A percentile compares a stretch with the other conserved stretches of the same genome.
phyloP scores from a whole-genome alignment of 2,329 filamentous ascomycete species.

The Ceratocystis colombiana region DNA sequence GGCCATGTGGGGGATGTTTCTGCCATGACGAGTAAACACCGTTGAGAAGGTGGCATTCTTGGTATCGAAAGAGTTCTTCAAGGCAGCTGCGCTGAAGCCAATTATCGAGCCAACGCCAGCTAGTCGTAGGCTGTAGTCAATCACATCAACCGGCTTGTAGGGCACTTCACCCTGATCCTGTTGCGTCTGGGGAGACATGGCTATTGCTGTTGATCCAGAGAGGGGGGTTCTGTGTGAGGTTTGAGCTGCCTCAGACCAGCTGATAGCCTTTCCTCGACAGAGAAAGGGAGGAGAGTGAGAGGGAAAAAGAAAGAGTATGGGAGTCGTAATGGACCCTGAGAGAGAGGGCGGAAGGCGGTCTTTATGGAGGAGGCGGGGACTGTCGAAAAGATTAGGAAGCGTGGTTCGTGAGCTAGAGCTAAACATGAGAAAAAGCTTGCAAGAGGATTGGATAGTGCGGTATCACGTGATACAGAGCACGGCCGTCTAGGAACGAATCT shows the following conservation, averaged over 20 bases:
- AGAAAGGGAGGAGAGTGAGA: slow-evolving; percentile 5
- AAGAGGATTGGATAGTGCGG: slow-evolving; percentile 8
- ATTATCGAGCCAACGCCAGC: slow-evolving; percentile 54
- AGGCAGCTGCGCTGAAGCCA: slow-evolving; percentile 62
- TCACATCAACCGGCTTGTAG: slow-evolving; percentile 66
- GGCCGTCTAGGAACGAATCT: neutral
- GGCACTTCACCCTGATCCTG: slow-evolving; percentile 24
- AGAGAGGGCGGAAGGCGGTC: slow-evolving; percentile 7
- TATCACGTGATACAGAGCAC: slow-evolving; percentile 20
- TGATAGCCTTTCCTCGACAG: slow-evolving; percentile 23
- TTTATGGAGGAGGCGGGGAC: slow-evolving; percentile 15
- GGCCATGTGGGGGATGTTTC: slow-evolving; percentile 48
- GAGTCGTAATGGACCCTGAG: neutral
- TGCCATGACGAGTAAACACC: slow-evolving; percentile 68
- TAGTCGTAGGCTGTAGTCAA: slow-evolving; percentile 56
- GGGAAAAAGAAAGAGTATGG: neutral
- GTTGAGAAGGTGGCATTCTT: slow-evolving; percentile 72
- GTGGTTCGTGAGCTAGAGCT: slow-evolving; percentile 16
- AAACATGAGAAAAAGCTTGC: slow-evolving; percentile 19
- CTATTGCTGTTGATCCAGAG: neutral
- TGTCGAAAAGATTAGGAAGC: slow-evolving; percentile 15
- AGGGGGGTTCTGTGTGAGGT: neutral
- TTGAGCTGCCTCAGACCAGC: slow-evolving; percentile 23
- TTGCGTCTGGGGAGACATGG: slow-evolving; percentile 21
- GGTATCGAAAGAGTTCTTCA: slow-evolving; percentile 79